These are phyloP conservation scores for Benincasa hispida DNA, from an alignment of 306 rosid species.

Conservation along the genomic window DNA sequence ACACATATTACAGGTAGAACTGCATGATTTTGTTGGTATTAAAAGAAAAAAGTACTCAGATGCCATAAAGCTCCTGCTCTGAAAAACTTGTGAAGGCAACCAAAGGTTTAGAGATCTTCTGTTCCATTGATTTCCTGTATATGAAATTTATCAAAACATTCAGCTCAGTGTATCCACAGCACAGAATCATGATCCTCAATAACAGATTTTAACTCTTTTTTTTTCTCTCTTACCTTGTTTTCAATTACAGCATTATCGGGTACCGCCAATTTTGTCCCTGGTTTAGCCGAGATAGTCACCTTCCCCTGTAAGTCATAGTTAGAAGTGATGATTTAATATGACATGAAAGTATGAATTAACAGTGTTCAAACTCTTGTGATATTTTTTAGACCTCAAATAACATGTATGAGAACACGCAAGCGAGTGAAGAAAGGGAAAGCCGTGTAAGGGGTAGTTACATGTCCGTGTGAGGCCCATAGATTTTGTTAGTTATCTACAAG, in stretches of 20 bases:
- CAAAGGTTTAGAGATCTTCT: slow-evolving; percentile 40
- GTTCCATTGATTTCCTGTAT: slow-evolving; percentile 61
- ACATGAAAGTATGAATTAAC: background rate
- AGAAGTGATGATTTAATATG: background rate
- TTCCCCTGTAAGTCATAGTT: slow-evolving; percentile 36
- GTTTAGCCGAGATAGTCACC: slow-evolving; percentile 41
- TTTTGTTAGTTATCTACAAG: background rate
- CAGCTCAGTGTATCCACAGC: background rate
- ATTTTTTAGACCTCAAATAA: no score
- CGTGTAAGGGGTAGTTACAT: background rate
- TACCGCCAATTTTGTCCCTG: slow-evolving; percentile 55
- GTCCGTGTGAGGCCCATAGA: background rate
- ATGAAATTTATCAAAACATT: background rate
- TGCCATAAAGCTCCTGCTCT: background rate
- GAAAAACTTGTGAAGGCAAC: background rate
- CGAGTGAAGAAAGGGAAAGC: background rate
- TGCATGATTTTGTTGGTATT: slow-evolving; percentile 4
- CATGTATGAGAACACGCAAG: background rate
- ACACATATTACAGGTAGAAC: background rate
- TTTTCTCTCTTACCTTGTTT: slow-evolving; percentile 44
- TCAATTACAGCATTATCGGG: slow-evolving; percentile 50
- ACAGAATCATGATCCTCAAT: background rate
- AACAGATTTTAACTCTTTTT: background rate
- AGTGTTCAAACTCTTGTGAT: background rate
- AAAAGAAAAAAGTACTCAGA: background rate